Percentiles rank a stretch among this genome's conserved stretches.
phyloP scores from a whole-genome alignment of 164 flowering plant genomes.

The Nymphaea colorata region DNA sequence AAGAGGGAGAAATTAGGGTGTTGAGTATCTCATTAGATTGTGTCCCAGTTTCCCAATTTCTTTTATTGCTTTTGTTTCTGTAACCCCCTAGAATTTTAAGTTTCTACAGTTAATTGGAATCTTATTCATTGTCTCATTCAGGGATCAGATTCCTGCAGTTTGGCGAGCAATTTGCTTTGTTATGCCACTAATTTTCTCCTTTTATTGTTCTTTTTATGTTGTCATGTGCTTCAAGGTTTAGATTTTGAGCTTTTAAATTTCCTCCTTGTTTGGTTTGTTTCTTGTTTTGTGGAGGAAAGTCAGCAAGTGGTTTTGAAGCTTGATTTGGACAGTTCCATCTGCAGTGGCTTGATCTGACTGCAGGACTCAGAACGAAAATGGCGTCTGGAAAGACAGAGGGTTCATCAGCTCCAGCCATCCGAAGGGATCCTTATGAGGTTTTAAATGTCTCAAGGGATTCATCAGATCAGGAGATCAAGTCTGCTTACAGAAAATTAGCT shows the following conservation, averaged over 20 bases:
- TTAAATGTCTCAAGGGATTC: conserved; percentile 62
- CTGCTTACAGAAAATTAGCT: conserved; percentile 88
- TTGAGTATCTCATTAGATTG: neutral
- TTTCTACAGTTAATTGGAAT: neutral
- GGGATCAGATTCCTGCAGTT: neutral
- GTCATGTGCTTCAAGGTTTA: no score
- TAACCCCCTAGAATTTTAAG: neutral
- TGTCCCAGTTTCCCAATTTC: neutral
- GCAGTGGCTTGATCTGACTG: no score
- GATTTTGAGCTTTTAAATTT: no score
- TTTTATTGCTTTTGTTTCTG: neutral
- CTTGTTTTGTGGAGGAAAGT: neutral
- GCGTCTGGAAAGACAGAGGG: conserved; percentile 43
- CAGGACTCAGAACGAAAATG: neutral
- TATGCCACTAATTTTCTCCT: neutral
- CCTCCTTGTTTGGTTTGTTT: neutral
- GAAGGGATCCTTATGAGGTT: conserved; percentile 97
- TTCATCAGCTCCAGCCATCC: conserved; percentile 42
- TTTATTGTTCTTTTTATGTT: neutral
- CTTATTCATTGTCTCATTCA: neutral
- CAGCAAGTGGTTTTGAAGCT: neutral
- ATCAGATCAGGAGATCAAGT: conserved; percentile 86
- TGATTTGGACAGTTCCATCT: neutral
- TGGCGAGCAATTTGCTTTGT: neutral
- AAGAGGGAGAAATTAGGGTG: neutral